Conservation (phyloP, 1,284 basidiomycete genomes). For the Taiwanofungus camphoratus region DNA sequence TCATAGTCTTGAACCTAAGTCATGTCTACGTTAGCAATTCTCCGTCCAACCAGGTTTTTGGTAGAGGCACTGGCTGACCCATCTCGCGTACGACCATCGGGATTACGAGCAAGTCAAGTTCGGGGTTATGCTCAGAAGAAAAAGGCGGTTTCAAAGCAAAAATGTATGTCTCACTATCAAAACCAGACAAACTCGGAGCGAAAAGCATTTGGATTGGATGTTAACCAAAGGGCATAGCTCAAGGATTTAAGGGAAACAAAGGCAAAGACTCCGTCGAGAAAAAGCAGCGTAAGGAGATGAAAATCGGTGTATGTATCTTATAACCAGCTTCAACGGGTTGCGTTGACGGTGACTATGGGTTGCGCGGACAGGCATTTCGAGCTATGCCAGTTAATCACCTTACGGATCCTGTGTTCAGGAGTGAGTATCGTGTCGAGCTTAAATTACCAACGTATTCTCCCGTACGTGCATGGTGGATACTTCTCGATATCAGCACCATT, state of each 20-base stretch:
- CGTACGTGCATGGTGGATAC: constrained; percentile 25
- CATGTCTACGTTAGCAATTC: background rate
- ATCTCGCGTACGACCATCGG: background rate
- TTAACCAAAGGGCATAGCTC: too few species aligned
- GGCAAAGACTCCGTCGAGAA: too few species aligned
- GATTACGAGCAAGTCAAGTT: background rate
- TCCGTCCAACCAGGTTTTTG: background rate
- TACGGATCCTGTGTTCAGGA: constrained; percentile 31
- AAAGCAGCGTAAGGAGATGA: too few species aligned
- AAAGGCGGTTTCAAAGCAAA: background rate
- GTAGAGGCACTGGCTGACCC: background rate
- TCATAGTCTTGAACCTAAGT: background rate
- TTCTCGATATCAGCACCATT: background rate
- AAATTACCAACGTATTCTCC: constrained; percentile 35
- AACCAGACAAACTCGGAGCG: too few species aligned
- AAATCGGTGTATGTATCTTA: too few species aligned
- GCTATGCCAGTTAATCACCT: constrained; percentile 32
- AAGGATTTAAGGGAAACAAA: too few species aligned
- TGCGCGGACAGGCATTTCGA: constrained; percentile 30
- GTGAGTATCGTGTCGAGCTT: constrained; percentile 24
- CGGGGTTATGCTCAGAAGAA: constrained; percentile 2
- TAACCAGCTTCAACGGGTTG: too few species aligned
- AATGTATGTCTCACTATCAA: too few species aligned
- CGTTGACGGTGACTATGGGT: too few species aligned
- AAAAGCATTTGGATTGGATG: too few species aligned